Percentiles rank a stretch among this genome's conserved stretches.
Conservation (phyloP, 1,284 basidiomycete species). For the Anthracocystis walkeri region DNA sequence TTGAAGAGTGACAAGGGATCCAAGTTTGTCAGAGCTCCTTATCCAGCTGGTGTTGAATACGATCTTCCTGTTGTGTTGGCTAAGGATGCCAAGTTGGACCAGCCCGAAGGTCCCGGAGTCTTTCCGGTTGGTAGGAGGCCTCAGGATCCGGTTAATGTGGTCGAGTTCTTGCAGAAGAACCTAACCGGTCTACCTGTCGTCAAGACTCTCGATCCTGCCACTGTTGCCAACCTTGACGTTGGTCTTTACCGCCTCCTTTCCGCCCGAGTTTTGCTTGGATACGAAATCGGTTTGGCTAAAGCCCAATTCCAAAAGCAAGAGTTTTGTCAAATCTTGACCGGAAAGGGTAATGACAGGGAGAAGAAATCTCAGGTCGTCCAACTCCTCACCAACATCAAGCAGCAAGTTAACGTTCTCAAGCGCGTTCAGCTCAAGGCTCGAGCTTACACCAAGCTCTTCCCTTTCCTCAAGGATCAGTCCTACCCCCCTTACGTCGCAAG, state of each 20-base stretch:
- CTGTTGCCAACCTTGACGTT: slow-evolving; percentile 8
- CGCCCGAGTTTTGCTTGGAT: slow-evolving; percentile 15
- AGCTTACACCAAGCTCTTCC: background rate
- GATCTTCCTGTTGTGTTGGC: background rate
- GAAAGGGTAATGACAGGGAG: background rate
- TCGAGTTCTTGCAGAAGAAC: background rate
- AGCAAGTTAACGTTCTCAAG: slow-evolving; percentile 12
- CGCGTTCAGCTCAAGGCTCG: slow-evolving; percentile 20
- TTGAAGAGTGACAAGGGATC: background rate
- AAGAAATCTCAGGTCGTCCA: background rate
- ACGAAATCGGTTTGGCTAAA: slow-evolving; percentile 19
- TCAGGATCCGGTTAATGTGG: slow-evolving; percentile 11
- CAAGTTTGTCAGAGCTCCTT: background rate
- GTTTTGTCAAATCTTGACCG: slow-evolving; percentile 14
- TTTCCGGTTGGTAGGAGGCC: slow-evolving; percentile 30
- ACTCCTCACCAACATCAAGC: slow-evolving; percentile 7
- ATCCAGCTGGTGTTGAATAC: slow-evolving; percentile 1
- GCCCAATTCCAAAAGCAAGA: slow-evolving; percentile 1
- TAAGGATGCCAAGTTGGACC: slow-evolving; percentile 8
- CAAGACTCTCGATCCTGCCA: slow-evolving; percentile 1
- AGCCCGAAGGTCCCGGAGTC: slow-evolving; percentile 14
- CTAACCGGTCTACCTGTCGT: too few species aligned
- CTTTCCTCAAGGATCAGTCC: background rate
- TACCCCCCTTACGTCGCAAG: slow-evolving; percentile 1
- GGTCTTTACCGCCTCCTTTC: slow-evolving; percentile 10